Evolutionary conservation across 148 eudicot species (phyloP).

Genomic region (Vaccinium vitisidaea): DNA sequence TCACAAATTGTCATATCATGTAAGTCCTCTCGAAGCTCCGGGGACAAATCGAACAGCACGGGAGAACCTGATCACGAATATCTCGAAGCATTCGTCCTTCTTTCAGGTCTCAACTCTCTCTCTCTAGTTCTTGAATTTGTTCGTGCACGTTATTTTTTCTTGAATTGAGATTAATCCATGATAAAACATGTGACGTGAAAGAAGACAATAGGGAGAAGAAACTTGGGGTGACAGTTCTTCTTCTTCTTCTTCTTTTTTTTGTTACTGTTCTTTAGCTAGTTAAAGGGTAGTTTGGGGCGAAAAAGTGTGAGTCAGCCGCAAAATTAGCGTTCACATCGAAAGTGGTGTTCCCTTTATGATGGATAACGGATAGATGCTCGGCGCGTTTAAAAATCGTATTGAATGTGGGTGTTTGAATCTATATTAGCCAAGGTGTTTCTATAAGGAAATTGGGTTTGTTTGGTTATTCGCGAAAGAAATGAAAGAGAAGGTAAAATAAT

Average conservation of each 20-base stretch:
- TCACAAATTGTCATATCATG: constrained; percentile 26
- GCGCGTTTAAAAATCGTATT: background rate
- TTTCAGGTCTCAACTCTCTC: constrained; percentile 45
- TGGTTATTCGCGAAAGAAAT: background rate
- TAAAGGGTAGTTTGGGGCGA: too few species aligned
- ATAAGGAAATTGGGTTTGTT: background rate
- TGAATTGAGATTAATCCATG: too few species aligned
- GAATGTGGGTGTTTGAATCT: background rate
- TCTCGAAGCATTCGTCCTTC: constrained; percentile 54
- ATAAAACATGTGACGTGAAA: too few species aligned
- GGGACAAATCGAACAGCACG: constrained; percentile 20
- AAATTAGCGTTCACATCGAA: too few species aligned
- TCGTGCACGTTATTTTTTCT: too few species aligned
- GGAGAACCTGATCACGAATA: constrained; percentile 41
- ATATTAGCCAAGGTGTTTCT: background rate
- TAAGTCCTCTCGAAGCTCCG: constrained; percentile 34
- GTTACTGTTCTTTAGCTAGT: too few species aligned
- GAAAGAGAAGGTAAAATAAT: background rate
- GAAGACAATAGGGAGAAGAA: too few species aligned
- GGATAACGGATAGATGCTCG: too few species aligned
- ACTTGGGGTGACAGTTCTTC: too few species aligned
- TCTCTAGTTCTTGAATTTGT: background rate
- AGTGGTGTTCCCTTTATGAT: too few species aligned
- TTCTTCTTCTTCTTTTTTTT: too few species aligned
- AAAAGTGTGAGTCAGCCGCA: too few species aligned